These are phyloP conservation scores for Wickerhamiella spandovensis DNA, from an alignment of 805 yeast genomes.

Conservation along the genomic window DNA sequence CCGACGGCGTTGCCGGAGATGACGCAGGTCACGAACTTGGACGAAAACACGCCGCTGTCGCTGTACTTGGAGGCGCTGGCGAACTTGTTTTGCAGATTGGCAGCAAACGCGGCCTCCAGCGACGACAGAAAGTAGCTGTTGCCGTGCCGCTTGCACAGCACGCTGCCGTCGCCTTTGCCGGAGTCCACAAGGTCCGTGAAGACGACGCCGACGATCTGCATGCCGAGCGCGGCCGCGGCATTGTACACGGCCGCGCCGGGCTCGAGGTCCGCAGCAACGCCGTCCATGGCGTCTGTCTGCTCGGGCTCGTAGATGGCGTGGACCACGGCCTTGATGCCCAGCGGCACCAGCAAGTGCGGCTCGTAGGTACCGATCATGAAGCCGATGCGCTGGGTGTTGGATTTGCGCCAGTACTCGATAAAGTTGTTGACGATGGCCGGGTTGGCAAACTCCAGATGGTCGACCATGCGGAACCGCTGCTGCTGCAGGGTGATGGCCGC, in stretches of 20 bases:
- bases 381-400: slow-evolving; percentile 82
- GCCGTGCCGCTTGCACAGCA: slow-evolving; percentile 82
- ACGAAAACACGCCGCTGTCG: slow-evolving; percentile 53
- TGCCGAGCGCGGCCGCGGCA: slow-evolving; percentile 39
- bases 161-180: slow-evolving; percentile 78
- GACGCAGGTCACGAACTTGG: slow-evolving; percentile 88
- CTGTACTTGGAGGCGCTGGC: slow-evolving; percentile 56
- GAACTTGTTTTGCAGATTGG: slow-evolving; percentile 53
- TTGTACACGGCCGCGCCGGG: slow-evolving; percentile 31
- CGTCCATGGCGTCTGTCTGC: slow-evolving; percentile 77
- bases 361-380: slow-evolving; percentile 72
- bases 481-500: slow-evolving; percentile 85
- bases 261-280: slow-evolving; percentile 47
- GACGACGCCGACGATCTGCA: slow-evolving; percentile 64
- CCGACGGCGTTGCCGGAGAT: slow-evolving; percentile 79
- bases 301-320: slow-evolving; percentile 91
- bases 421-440: slow-evolving; percentile 64
- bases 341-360: slow-evolving; percentile 67
- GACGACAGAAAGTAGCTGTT: slow-evolving; percentile 83
- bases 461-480: slow-evolving; percentile 90
- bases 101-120: slow-evolving; percentile 75
- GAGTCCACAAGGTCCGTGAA: slow-evolving; percentile 86
- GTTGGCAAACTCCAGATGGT: slow-evolving; percentile 83
- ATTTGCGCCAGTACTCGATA: slow-evolving; percentile 81
- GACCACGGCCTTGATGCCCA: slow-evolving; percentile 88